Percentiles rank a stretch among this genome's conserved stretches.
phyloP scores from a whole-genome alignment of 1,284 basidiomycete genomes.

The Pseudozyma sp. region DNA sequence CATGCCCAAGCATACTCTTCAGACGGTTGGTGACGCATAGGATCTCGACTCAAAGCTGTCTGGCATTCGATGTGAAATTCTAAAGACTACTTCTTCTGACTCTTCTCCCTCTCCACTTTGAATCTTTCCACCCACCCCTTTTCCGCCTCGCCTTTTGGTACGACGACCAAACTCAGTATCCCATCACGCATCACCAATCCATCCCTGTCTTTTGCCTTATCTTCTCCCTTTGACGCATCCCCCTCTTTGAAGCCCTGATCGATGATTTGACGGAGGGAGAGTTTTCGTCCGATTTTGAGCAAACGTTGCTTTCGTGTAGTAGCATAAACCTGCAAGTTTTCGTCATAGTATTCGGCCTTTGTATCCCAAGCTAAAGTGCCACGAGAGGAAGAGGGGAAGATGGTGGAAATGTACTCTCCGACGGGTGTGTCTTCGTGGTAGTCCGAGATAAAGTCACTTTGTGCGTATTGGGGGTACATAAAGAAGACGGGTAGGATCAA shows the following conservation, averaged over 20 bases:
- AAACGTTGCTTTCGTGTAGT: constrained; percentile 81
- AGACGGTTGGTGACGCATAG: no score
- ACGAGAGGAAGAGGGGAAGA: constrained; percentile 79
- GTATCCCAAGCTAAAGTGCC: constrained; percentile 81
- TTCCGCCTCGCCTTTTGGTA: constrained; percentile 85
- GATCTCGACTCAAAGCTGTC: no score
- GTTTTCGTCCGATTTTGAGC: constrained; percentile 88
- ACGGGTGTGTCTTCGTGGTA: constrained; percentile 90
- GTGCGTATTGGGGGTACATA: constrained; percentile 89
- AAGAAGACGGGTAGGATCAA: constrained; percentile 89
- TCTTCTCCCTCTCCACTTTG: constrained; percentile 72
- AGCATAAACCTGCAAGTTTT: constrained; percentile 82
- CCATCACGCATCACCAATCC: constrained; percentile 89
- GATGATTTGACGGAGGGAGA: constrained; percentile 83
- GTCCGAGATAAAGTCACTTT: constrained; percentile 85
- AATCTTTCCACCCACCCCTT: constrained; percentile 86
- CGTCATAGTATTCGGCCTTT: constrained; percentile 78
- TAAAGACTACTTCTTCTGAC: not conserved
- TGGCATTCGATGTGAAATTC: no score
- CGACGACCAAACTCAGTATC: constrained; percentile 83
- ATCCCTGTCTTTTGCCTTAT: constrained; percentile 76
- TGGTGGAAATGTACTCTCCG: constrained; percentile 79
- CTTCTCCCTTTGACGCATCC: constrained; percentile 6
- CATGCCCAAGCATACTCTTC: no score
- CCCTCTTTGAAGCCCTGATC: constrained; percentile 72